Conservation (phyloP, 1,284 basidiomycete species). For the Exobasidium rhododendri region DNA sequence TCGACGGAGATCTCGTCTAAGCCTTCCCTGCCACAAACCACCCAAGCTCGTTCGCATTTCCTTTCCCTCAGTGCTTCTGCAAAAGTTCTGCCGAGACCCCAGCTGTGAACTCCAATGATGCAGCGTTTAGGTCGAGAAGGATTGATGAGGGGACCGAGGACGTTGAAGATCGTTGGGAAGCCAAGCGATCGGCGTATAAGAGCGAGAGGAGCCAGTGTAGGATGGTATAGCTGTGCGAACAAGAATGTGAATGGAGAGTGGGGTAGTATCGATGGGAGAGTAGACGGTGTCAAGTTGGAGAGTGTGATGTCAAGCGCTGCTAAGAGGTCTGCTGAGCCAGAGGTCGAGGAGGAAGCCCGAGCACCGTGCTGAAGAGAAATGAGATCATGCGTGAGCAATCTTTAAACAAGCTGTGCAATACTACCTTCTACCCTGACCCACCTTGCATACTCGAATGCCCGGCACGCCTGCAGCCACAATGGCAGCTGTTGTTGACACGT, state of each 20-base stretch:
- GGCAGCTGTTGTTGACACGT: constrained; percentile 91
- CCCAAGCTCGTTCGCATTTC: constrained; percentile 75
- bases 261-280: constrained; percentile 29
- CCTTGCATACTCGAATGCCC: constrained; percentile 84
- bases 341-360: constrained; percentile 86
- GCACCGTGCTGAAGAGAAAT: constrained; percentile 71
- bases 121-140: constrained; percentile 78
- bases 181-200: constrained; percentile 82
- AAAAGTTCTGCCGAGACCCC: constrained; percentile 78
- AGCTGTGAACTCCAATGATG: constrained; percentile 81
- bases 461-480: constrained; percentile 86
- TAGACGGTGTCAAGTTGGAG: constrained; percentile 65
- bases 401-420: not conserved
- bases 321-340: constrained; percentile 89
- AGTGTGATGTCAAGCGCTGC: constrained; percentile 77
- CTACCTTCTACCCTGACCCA: not conserved
- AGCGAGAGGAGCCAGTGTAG: constrained; percentile 75
- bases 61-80: constrained; percentile 66
- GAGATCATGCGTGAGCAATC: not conserved
- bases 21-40: constrained; percentile 88
- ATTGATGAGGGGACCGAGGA: constrained; percentile 91
- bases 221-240: constrained; percentile 89
- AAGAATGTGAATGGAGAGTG: constrained; percentile 79
- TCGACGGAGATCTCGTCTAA: constrained; percentile 87
- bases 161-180: constrained; percentile 96